phyloP scores from a whole-genome alignment of 192 early-diverging fungal species.

The Neocallimastix lanati region DNA sequence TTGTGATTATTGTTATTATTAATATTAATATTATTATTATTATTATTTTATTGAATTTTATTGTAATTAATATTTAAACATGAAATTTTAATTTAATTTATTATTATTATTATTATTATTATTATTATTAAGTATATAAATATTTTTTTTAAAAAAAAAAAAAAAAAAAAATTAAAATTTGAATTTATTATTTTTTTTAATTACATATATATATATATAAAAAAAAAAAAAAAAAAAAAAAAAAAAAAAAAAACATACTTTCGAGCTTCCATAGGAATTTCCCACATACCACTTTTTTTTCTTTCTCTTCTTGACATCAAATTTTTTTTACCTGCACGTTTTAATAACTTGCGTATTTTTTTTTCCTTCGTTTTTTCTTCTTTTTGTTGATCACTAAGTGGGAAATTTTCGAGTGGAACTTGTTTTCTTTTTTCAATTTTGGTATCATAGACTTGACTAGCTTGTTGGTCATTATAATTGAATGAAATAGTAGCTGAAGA shows the following conservation, averaged over 20 bases:
- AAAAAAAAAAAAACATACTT: neutral
- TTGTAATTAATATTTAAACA: too few species aligned
- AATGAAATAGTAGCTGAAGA: neutral
- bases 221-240: too few species aligned
- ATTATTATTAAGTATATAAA: too few species aligned
- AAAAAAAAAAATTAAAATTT: too few species aligned
- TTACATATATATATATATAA: too few species aligned
- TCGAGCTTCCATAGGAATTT: neutral
- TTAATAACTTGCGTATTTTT: neutral
- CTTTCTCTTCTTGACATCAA: neutral
- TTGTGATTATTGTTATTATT: too few species aligned
- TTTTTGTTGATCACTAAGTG: neutral
- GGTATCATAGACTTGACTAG: neutral
- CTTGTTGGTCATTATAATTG: neutral
- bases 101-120: too few species aligned
- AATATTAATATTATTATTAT: too few species aligned
- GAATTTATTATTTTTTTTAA: too few species aligned
- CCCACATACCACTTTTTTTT: neutral
- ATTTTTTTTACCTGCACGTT: neutral
- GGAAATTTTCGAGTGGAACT: neutral
- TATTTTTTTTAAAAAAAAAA: too few species aligned
- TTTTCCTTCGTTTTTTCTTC: neutral
- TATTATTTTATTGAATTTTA: too few species aligned
- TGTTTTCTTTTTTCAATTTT: neutral
- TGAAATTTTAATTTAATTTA: too few species aligned